phyloP scores from a whole-genome alignment of 148 eudicot species.

The Vaccinium macrocarpon region DNA sequence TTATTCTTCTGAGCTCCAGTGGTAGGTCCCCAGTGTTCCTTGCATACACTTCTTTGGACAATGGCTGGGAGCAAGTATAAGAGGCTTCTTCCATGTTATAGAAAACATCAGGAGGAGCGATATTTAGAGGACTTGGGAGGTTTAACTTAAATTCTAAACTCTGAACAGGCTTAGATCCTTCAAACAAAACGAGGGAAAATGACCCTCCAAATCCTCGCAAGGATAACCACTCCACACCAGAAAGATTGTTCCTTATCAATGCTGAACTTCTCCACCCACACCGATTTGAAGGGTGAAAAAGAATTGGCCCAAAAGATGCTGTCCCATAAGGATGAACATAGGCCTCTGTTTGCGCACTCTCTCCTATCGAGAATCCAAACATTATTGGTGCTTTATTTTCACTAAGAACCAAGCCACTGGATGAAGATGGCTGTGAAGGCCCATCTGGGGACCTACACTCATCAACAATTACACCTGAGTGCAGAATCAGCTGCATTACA shows the following conservation, averaged over 20 bases:
- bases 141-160: constrained; percentile 59
- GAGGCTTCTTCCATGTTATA: constrained; percentile 22
- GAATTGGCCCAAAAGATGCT: constrained; percentile 68
- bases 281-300: constrained; percentile 70
- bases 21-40: constrained; percentile 73
- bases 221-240: constrained; percentile 79
- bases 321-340: constrained; percentile 59
- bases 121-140: constrained; percentile 35
- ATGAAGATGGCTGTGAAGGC: constrained; percentile 42
- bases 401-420: constrained; percentile 38
- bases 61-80: constrained; percentile 45
- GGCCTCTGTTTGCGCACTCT: constrained; percentile 58
- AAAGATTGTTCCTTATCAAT: constrained; percentile 74
- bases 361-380: constrained; percentile 61
- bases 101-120: constrained; percentile 31
- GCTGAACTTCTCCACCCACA: constrained; percentile 86
- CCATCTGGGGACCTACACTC: constrained; percentile 46
- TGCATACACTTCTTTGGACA: constrained; percentile 53
- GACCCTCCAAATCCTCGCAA: constrained; percentile 76
- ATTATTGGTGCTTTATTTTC: constrained; percentile 37
- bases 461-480: constrained; percentile 48
- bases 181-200: constrained; percentile 54
- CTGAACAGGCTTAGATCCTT: constrained; percentile 46
- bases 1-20: constrained; percentile 46
- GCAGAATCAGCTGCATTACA: constrained; percentile 67